Percentiles rank a stretch among this genome's conserved stretches.
Evolutionary conservation across 2,329 filamentous ascomycete genomes (phyloP).

Genomic region (Didymella lethalis): DNA sequence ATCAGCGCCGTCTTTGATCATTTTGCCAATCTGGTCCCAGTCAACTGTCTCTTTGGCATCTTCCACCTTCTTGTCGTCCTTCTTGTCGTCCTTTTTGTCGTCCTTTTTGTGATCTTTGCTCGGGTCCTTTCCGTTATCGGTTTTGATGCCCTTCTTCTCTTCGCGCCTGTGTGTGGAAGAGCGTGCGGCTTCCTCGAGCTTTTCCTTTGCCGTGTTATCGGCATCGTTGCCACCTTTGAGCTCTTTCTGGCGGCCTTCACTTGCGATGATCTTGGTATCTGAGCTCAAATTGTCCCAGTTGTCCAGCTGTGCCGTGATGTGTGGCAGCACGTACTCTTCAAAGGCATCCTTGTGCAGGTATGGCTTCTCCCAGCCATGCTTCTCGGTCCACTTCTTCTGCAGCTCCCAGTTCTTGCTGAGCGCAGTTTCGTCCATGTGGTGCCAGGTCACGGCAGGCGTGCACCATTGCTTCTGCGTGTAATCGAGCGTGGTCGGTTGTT

Average conservation of each 20-base stretch:
- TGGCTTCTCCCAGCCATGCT: conserved; percentile 44
- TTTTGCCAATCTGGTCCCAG: conserved; percentile 7
- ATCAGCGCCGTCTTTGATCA: conserved; percentile 34
- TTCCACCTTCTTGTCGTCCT: conserved; percentile 13
- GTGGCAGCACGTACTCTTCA: conserved; percentile 41
- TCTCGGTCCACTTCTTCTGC: conserved; percentile 45
- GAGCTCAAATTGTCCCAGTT: conserved; percentile 48
- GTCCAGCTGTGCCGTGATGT: conserved; percentile 34
- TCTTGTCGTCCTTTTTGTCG: conserved; percentile 14
- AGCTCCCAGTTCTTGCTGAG: conserved; percentile 42
- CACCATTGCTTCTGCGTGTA: conserved; percentile 55
- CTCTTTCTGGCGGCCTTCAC: conserved; percentile 26
- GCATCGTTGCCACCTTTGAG: conserved; percentile 15
- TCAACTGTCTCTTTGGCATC: conserved; percentile 12
- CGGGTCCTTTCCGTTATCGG: conserved; percentile 9
- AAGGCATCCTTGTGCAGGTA: conserved; percentile 48
- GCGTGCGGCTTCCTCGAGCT: conserved; percentile 20
- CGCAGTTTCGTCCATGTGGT: conserved; percentile 36
- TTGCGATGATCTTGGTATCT: conserved; percentile 31
- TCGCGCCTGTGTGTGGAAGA: conserved; percentile 2
- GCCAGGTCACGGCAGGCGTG: conserved; percentile 51
- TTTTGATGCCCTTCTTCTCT: conserved; percentile 4
- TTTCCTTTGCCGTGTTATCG: conserved; percentile 12
- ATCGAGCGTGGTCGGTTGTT: conserved; percentile 51
- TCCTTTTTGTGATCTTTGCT: conserved; percentile 2